Percentiles rank a stretch among this genome's conserved stretches.
Evolutionary conservation across 148 eudicot genomes (phyloP).

Genomic region (Chenopodium album): DNA sequence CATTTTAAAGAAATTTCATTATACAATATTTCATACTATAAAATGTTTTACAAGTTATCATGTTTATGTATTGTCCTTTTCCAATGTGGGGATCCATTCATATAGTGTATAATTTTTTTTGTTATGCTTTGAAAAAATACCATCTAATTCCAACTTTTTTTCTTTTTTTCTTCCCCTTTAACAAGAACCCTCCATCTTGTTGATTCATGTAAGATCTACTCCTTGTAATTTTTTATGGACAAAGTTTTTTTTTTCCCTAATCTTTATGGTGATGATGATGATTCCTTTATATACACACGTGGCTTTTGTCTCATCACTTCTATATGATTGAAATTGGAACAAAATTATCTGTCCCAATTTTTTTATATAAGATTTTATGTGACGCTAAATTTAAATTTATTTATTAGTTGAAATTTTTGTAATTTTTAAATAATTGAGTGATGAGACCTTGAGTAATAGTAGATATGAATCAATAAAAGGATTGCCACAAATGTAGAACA

Average conservation of each 20-base stretch:
- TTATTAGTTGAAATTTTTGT: too few species aligned
- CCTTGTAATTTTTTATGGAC: neutral
- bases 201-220: constrained; percentile 10
- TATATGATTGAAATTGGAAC: neutral
- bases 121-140: constrained; percentile 23
- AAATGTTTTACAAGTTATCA: neutral
- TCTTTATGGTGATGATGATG: neutral
- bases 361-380: too few species aligned
- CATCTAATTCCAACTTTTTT: neutral
- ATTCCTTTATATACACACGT: constrained; percentile 14
- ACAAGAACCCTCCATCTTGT: constrained; percentile 3
- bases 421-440: too few species aligned
- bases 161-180: neutral
- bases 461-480: neutral
- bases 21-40: neutral
- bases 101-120: constrained; percentile 1
- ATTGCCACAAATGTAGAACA: neutral
- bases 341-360: neutral
- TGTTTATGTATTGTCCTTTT: constrained; percentile 20
- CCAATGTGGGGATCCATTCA: constrained; percentile 16
- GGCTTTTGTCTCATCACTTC: constrained; percentile 1
- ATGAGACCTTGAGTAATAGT: neutral
- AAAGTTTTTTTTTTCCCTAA: too few species aligned
- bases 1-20: neutral
- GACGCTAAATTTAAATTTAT: too few species aligned